A percentile compares a stretch with the other conserved stretches of the same genome.
Evolutionary conservation across 1,284 basidiomycete species (phyloP).

Genomic region (Papiliotrema terrestris): DNA sequence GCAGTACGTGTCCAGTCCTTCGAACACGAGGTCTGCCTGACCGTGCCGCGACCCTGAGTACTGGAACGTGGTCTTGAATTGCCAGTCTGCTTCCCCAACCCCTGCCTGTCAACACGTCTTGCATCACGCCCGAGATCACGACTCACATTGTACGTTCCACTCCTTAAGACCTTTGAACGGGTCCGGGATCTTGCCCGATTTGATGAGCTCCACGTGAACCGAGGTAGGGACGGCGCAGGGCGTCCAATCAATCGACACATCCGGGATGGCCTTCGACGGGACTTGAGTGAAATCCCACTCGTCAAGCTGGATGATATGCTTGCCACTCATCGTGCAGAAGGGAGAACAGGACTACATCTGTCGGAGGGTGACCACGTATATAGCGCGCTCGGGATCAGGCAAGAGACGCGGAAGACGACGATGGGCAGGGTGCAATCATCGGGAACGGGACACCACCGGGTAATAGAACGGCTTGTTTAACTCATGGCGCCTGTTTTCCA

Average conservation of each 20-base stretch:
- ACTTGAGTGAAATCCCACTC: slow-evolving; percentile 3
- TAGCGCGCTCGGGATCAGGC: too few species aligned
- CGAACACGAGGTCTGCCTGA: slow-evolving; percentile 68
- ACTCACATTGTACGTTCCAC: slow-evolving; percentile 79
- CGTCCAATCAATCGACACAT: slow-evolving; percentile 22
- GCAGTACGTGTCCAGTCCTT: slow-evolving; percentile 84
- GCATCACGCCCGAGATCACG: background rate
- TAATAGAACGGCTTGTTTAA: too few species aligned
- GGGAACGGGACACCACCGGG: too few species aligned
- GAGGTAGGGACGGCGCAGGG: slow-evolving; percentile 61
- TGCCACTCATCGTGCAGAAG: too few species aligned
- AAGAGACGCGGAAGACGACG: too few species aligned
- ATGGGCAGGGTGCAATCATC: too few species aligned
- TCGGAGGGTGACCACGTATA: too few species aligned
- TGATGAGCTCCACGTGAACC: slow-evolving; percentile 78
- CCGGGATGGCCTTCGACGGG: slow-evolving; percentile 9
- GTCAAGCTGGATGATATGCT: too few species aligned
- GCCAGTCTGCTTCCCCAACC: slow-evolving; percentile 81
- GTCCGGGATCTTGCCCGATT: slow-evolving; percentile 68
- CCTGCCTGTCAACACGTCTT: slow-evolving; percentile 53
- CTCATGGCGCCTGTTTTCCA: too few species aligned
- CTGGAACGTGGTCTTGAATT: slow-evolving; percentile 67
- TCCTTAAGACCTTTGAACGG: slow-evolving; percentile 73
- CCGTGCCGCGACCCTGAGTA: slow-evolving; percentile 37
- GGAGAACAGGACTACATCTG: too few species aligned